Base-by-base conservation (phyloP, 306 rosid genomes). In the Trifolium subterraneum region DNA sequence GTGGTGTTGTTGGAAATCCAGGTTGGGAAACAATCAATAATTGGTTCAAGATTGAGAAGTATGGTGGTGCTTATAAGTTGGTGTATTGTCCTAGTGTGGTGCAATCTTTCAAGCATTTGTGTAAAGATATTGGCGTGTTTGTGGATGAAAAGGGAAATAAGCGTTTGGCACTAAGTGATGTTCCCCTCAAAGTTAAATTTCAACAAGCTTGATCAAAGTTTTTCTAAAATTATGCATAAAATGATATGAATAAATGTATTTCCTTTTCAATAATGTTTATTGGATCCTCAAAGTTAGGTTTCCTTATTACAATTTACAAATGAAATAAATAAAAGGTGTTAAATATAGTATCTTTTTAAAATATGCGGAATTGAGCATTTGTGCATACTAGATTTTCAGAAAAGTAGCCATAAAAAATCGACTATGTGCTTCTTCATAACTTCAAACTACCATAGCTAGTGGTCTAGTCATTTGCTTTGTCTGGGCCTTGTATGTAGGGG, bases 1-100 rank as follows among this genome's bases (percentile, higher is more conserved):
- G 78, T 0, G 88, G 88, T 0, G 73, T 55, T 58, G 42, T 51
- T 0, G 93, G 88, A 7, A 80, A 82, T 42, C 87, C 83, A 0
- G 0, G 87, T 36, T 39, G 15, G 58, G 10, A 31, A 60, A 88
- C 88, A 0, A 50, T 73, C 0, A 42, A 70, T 23, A 86, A 84
- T 14, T 88, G 90, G 87, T 83, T 85, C 76, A 83, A 76, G 61
- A 89, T 91, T 39, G 88, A 87, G 82, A 84, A 75, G 54, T 60
- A 29, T 1, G 79, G 75, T 8, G 71, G 11, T 1, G 73, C 42
- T 59, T 91, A 87, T 64, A 86, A 86, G 69, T 33, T 91, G 10
- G 78, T 68, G 1, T 87, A 75, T 16, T 91, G 94, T 55, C 94
- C 94, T 6, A 75, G 56, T 1, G 89, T 87, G 9, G 83, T 85